Evolutionary conservation across 2,329 filamentous ascomycete genomes (phyloP).

Genomic region (Helotiales sp.): DNA sequence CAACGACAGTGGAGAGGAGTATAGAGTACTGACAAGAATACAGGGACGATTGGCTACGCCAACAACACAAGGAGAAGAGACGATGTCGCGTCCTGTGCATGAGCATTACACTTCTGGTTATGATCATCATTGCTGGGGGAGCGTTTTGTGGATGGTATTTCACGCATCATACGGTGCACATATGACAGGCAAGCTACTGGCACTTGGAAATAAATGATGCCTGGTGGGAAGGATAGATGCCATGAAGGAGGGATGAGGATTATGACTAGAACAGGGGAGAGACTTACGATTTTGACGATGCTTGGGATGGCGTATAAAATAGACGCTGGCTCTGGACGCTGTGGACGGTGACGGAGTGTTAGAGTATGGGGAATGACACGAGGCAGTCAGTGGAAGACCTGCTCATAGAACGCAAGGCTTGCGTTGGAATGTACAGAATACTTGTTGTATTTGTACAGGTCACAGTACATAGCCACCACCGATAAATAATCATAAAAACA

Average conservation of each 20-base stretch:
- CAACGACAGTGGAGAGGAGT: not conserved
- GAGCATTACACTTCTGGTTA: conserved; percentile 25
- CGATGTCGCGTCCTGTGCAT: conserved; percentile 28
- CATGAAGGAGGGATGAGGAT: not conserved
- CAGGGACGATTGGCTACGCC: conserved; percentile 35
- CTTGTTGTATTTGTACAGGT: not conserved
- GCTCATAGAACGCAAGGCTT: not conserved
- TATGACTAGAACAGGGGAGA: not conserved
- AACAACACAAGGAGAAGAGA: conserved; percentile 34
- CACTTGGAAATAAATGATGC: not conserved
- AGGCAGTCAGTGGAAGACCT: conserved; percentile 1
- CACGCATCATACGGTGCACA: conserved; percentile 5
- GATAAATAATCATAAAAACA: not conserved
- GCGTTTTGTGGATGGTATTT: conserved; percentile 32
- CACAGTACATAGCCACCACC: not conserved
- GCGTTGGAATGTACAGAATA: not conserved
- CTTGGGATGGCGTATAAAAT: not conserved
- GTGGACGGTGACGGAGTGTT: not conserved
- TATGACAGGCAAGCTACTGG: not conserved
- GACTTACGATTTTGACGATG: not conserved
- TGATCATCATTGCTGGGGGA: conserved; percentile 24
- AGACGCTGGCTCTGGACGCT: not conserved
- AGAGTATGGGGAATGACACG: not conserved
- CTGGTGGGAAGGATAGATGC: not conserved
- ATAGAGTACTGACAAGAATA: not conserved